Evolutionary conservation across 129 eudicot species (phyloP), one percentile per base, ranked within the genome.

Genomic region (Escallonia herrerae): DNA sequence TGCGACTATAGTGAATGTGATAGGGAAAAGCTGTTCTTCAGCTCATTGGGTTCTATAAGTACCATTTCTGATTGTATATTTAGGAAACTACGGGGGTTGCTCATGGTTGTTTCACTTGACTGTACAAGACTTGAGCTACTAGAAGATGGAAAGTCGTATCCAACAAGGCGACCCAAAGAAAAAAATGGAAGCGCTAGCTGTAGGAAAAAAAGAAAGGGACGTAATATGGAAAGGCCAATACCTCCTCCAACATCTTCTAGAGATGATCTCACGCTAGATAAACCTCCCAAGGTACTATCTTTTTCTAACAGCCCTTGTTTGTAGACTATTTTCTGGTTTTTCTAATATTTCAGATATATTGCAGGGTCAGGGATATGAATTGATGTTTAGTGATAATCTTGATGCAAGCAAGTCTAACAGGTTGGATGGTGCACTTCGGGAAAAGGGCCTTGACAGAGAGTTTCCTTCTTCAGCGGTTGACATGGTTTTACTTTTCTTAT

Each of bases 91-190:
- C 74, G 95, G 47, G 91, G 89, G 59, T 72, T 93, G 75, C 82
- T 93, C 59, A 88, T 86, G 96, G 91, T 83, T 66, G 76, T 93
- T 64, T 88, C 98, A 50, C 91, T 93, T 69, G 96, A 93, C 74
- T 85, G 74, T 69, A 93, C 91, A 37, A 93, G 82, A 76, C 73
- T 77, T 68, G 98, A 93, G 78, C 87, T 93, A 57, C 84, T 88
- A 58, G 91, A 84, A 69, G 98, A 88, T 64, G 77, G 72, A 60
- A 80, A 60, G 14, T 69, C 43, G 3, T 42, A 73, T 63, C 64
- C 80, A 7, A 46, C 77, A 7, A 83, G 81, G 75, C 81, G 86
- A 74, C 58, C 67, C 7, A 80, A 83, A 61, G 79, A 80, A 57
- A 88, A 83, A 81, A 22, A 66, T 68, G 81, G 63, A 79, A 69